These are phyloP conservation scores for Cyclanthera cordifolia DNA, from an alignment of 306 rosid genomes.

Conservation along the genomic window DNA sequence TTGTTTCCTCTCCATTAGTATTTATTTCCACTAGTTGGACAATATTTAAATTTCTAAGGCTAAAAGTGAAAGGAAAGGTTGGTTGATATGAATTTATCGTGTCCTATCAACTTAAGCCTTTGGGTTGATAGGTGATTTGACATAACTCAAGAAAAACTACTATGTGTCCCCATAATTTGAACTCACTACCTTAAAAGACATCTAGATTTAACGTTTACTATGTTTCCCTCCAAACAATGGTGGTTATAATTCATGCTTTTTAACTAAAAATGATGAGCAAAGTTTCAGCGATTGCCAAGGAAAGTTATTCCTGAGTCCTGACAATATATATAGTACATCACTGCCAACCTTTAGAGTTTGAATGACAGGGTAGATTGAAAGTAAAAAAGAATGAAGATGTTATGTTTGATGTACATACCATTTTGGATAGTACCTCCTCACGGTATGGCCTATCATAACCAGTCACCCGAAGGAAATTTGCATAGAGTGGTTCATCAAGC, in stretches of 20 bases:
- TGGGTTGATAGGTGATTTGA: too few relatives aligned
- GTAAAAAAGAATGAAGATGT: too few relatives aligned
- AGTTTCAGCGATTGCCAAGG: neutral
- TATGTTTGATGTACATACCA: slow-evolving; percentile 28
- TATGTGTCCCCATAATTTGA: neutral
- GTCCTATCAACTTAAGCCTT: too few relatives aligned
- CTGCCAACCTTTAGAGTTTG: neutral
- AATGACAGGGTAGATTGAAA: neutral
- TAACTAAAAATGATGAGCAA: neutral
- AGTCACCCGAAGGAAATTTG: slow-evolving; percentile 50
- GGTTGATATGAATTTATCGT: too few relatives aligned
- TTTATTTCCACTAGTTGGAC: too few relatives aligned
- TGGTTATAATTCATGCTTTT: neutral
- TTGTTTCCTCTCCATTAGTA: too few relatives aligned
- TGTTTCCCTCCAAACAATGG: neutral
- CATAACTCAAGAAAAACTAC: neutral
- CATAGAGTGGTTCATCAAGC: slow-evolving; percentile 74
- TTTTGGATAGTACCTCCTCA: slow-evolving; percentile 44
- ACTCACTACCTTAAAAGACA: neutral
- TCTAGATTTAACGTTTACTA: neutral
- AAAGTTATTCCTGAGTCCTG: neutral
- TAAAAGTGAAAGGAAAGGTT: too few relatives aligned
- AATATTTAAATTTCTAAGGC: too few relatives aligned
- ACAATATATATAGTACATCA: neutral
- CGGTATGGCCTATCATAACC: slow-evolving; percentile 63